phyloP scores from a whole-genome alignment of 164 flowering plant genomes.

The Piper longum region DNA sequence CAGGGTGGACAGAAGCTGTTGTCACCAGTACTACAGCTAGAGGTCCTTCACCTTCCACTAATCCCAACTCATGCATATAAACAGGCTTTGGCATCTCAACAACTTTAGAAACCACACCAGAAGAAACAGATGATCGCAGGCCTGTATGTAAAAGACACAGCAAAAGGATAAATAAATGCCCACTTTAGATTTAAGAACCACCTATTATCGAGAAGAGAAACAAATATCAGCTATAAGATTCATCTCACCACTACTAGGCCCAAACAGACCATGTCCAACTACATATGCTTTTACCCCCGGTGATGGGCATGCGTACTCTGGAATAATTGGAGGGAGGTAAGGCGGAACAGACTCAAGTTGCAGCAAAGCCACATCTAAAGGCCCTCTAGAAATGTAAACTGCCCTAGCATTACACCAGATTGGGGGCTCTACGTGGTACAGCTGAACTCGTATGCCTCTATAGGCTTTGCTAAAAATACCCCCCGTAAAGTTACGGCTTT shows the following conservation, averaged over 20 bases:
- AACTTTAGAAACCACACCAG: conserved; percentile 71
- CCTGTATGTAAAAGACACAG: conserved; percentile 20
- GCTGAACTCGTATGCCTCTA: conserved; percentile 51
- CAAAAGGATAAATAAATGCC: background rate
- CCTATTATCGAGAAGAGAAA: background rate
- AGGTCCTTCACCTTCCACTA: conserved; percentile 8
- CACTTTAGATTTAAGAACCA: too few relatives aligned
- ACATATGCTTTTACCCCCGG: conserved; percentile 67
- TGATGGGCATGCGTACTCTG: conserved; percentile 40
- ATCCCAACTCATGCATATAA: conserved; percentile 12
- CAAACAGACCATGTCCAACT: conserved; percentile 92
- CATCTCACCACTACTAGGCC: conserved; percentile 72
- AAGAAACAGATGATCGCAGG: conserved; percentile 49
- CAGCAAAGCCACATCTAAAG: conserved; percentile 74
- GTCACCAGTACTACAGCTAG: conserved; percentile 87
- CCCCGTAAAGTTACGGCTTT: conserved; percentile 7
- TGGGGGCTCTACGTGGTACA: conserved; percentile 56
- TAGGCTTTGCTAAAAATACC: conserved; percentile 13
- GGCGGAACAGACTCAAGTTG: conserved; percentile 61
- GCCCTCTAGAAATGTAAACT: conserved; percentile 65
- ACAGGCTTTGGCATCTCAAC: conserved; percentile 38
- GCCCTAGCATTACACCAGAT: conserved; percentile 69
- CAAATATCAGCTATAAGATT: conserved; percentile 1
- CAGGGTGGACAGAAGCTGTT: conserved; percentile 93
- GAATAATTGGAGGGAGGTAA: conserved; percentile 39